These are phyloP conservation scores for Termitomyces bulborhizus DNA, from an alignment of 768 basidiomycete species.

Conservation along the genomic window DNA sequence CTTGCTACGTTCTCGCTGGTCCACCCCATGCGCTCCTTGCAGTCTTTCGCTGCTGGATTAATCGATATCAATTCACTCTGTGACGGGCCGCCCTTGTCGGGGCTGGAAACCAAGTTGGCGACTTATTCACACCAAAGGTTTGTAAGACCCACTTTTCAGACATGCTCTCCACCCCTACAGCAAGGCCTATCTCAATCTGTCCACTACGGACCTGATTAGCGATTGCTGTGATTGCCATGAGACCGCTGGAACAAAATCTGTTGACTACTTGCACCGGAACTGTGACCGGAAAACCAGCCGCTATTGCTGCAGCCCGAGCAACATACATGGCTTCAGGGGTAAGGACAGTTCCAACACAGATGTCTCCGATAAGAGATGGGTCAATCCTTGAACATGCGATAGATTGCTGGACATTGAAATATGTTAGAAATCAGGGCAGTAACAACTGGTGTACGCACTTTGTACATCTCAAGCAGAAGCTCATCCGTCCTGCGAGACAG, in stretches of 20 bases:
- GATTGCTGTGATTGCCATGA: conserved; percentile 78
- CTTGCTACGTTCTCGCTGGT: conserved; percentile 81
- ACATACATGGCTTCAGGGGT: conserved; percentile 61
- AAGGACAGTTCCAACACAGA: conserved; percentile 75
- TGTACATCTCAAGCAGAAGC: conserved; percentile 76
- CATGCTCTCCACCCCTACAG: conserved; percentile 87
- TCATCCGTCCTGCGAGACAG: conserved; percentile 56
- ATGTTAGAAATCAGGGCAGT: not conserved
- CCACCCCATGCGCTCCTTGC: conserved; percentile 79
- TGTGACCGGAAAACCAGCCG: conserved; percentile 75
- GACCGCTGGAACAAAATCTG: conserved; percentile 77
- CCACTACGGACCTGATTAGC: conserved; percentile 71
- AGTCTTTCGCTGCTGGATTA: conserved; percentile 53
- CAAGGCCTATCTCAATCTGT: conserved; percentile 78
- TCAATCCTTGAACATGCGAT: conserved; percentile 53
- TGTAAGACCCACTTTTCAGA: conserved; percentile 50
- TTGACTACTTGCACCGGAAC: conserved; percentile 73
- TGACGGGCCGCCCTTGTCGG: conserved; percentile 54
- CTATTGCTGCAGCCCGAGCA: conserved; percentile 67
- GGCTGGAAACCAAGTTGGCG: conserved; percentile 30
- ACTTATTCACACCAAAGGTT: not conserved
- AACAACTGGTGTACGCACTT: conserved; percentile 30
- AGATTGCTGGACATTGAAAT: conserved; percentile 37
- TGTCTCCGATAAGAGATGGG: conserved; percentile 63
- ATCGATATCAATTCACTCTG: conserved; percentile 57